Evolutionary conservation across 148 eudicot species (phyloP), one percentile per base, ranked within the genome.

Genomic region (Rhododendron williamsianum): DNA sequence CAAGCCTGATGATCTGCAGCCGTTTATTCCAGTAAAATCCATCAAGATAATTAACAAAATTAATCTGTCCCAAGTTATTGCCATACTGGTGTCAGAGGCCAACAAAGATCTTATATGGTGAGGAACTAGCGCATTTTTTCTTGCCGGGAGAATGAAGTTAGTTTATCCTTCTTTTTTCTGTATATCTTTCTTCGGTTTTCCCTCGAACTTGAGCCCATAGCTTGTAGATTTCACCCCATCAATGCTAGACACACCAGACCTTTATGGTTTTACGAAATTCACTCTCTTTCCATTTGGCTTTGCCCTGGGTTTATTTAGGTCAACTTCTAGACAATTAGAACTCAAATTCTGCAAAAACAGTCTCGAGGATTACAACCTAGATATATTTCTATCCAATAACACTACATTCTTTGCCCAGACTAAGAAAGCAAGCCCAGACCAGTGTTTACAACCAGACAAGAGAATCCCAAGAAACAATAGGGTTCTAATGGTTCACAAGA

Each of bases 1-100:
- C 96, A 84, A 95, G 93, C 93, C 89, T 94, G 87, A 95, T 88
- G 84, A 91, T 84, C 93, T 93, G 89, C 85, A 84, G 15, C 63
- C 77, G 63, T 76, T 56, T 71, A 58, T 18, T 52, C 71, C 13
- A 63, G 84, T 48, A 49, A 69, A 30, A 65, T 80, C 80, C 6
- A 81, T 36, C 84, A 58, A 33, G 4, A 30, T 67, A 72, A 81
- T 60, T 38, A 81, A 67, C 38, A 15, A 46, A 23, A 15, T 83
- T 19, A 33, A 30, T 80, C 41, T n/a, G 76, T 71, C 33, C 19
- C 76, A 73, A 33, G 41, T 73, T 73, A 30, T 35, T 73, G 35
- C 21, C 78, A 73, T 35, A 73, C 21, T 35, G 41, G 43, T 15
- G 8, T 30, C 19, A 71, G 78, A 36, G 43, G 45, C 78, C 41